These are phyloP conservation scores for Trematosphaeria pertusa DNA, from an alignment of 2,329 filamentous ascomycete genomes.

Conservation along the genomic window DNA sequence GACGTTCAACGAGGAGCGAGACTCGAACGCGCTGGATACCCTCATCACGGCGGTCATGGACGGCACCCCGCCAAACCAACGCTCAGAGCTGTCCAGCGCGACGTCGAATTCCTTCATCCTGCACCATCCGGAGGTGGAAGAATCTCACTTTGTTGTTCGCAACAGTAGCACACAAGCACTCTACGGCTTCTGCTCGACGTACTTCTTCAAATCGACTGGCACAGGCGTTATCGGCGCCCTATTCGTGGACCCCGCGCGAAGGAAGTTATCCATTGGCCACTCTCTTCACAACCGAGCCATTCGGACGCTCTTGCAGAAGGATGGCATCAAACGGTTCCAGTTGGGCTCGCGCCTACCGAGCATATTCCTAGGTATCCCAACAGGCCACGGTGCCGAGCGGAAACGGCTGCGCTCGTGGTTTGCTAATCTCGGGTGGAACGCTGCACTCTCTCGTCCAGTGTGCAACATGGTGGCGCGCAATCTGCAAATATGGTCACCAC, in stretches of 20 bases:
- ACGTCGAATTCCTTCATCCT: constrained; percentile 79
- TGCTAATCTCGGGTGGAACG: constrained; percentile 88
- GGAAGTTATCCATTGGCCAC: constrained; percentile 88
- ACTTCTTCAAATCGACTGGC: constrained; percentile 73
- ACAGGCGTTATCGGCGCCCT: constrained; percentile 82
- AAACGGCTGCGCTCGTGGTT: constrained; percentile 80
- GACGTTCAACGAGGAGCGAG: constrained; percentile 80
- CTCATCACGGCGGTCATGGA: constrained; percentile 75
- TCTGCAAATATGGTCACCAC: constrained; percentile 74
- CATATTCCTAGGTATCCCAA: constrained; percentile 86
- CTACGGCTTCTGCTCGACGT: constrained; percentile 92
- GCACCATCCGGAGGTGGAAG: constrained; percentile 72
- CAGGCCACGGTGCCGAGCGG: constrained; percentile 65
- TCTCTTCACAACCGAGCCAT: constrained; percentile 88
- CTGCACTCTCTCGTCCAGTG: constrained; percentile 65
- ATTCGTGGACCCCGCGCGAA: constrained; percentile 86
- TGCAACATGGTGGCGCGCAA: constrained; percentile 78
- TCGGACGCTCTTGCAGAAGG: constrained; percentile 73
- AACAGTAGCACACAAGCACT: constrained; percentile 91
- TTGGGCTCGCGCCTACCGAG: constrained; percentile 81
- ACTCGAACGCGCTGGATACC: constrained; percentile 75
- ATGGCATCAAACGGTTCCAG: constrained; percentile 79
- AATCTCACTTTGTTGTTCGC: constrained; percentile 88
- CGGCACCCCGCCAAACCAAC: constrained; percentile 68
- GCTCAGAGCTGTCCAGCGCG: constrained; percentile 72